A percentile compares a stretch with the other conserved stretches of the same genome.
phyloP scores from a whole-genome alignment of 2,329 filamentous ascomycete genomes.

The Beauveria brongniartii region DNA sequence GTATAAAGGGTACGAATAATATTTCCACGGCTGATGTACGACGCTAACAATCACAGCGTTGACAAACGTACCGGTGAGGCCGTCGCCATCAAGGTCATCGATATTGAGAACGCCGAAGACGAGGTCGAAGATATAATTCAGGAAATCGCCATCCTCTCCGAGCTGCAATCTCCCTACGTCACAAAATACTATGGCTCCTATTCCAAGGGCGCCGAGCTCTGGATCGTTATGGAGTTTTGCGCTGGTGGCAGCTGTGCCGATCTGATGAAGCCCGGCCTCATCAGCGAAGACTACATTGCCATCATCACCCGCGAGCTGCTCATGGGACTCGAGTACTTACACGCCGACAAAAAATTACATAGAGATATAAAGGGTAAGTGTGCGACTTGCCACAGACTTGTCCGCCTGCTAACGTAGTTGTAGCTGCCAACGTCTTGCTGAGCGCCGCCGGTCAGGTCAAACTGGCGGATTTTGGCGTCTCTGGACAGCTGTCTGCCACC shows the following conservation, averaged over 20 bases:
- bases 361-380: constrained; percentile 81
- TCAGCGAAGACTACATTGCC: constrained; percentile 92
- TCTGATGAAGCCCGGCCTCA: constrained; percentile 85
- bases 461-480: constrained; percentile 93
- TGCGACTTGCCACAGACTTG: neutral
- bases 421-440: constrained; percentile 87
- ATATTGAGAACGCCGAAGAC: constrained; percentile 97
- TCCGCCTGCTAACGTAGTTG: neutral
- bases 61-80: constrained; percentile 89
- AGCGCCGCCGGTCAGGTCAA: constrained; percentile 92
- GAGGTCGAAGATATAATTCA: constrained; percentile 99
- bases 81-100: constrained; percentile 97
- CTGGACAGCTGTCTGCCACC: constrained; percentile 88
- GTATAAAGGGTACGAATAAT: constrained; percentile 72
- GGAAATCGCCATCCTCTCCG: constrained; percentile 94
- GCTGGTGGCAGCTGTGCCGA: constrained; percentile 94
- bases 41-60: constrained; percentile 48
- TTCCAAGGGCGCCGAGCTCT: constrained; percentile 89
- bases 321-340: constrained; percentile 83
- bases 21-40: neutral
- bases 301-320: constrained; percentile 90
- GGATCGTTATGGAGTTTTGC: constrained; percentile 99
- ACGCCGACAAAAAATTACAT: constrained; percentile 92
- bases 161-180: constrained; percentile 90
- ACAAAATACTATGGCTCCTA: constrained; percentile 98